Base-by-base conservation (phyloP, 2,329 filamentous ascomycete genomes). In the Trichoderma hamatum region DNA sequence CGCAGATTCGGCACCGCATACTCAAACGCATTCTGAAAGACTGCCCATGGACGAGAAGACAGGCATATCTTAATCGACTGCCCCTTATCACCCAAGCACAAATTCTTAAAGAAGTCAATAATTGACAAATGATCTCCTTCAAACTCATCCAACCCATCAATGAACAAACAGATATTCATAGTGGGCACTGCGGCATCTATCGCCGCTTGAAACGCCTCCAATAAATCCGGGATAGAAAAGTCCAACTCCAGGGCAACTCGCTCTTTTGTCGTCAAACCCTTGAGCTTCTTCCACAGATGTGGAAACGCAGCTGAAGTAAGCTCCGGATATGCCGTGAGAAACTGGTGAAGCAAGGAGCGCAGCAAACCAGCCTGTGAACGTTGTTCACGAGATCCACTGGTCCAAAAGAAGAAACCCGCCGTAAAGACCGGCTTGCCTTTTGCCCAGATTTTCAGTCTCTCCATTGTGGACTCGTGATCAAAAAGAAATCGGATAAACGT, bases 401-500 rank as follows among this genome's bases (percentile, higher is more conserved):
- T 81, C 82, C 82, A 84, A 68, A 84, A 83, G 70, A 82, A 84
- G 73, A 81, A 84, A 0, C 76, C 78, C 0, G 81, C 80, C 0
- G 76, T 78, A 2, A 75, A 76, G 2, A 79, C 72, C 0, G 75
- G 74, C 63, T 51, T 69, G 0, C 52, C 69, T 0, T 36, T 72
- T 0, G 78, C 73, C 80, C 79, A 82, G 1, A 39, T 19, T 0
- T 67, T 70, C 9, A 77, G 70, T 6, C 69, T 60, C 11, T 71
- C 4, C 39, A 72, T 26, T 0, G 72, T 72, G 2, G 30, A 43
- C 0, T 59, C 51, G 24, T 79, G 76, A 3, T 75, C 72, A 0
- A 73, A 76, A 14, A 82, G 73, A 43, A 79, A 78, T 24, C 80
- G 79, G 75, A 83, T 83, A 1, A 84, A 75, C 0, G 82, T 83